Base-by-base conservation (phyloP, 1,284 basidiomycete genomes). In the Pseudozyma tsukubaensis region DNA sequence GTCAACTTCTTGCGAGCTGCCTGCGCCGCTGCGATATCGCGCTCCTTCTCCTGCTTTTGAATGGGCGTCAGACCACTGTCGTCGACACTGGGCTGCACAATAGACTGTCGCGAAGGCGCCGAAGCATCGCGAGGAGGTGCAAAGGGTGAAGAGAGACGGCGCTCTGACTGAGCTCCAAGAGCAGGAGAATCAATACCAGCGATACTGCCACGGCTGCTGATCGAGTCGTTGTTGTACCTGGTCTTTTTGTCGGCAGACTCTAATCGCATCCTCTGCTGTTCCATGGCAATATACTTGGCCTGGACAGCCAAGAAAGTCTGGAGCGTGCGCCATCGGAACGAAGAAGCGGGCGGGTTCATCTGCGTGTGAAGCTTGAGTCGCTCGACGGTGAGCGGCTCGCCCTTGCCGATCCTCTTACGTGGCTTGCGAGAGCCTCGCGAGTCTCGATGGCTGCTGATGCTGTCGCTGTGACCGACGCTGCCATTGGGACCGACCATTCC, bases 301-400 rank as follows among this genome's bases (percentile, higher is more conserved):
- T 88, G 88, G 18, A 87, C 85, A 1, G 84, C 84, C 35, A 89
- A 85, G 77, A 86, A 89, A 4, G 75, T 82, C 71, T 88, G 87
- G 14, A 88, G 82, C 14, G 86, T 86, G 37, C 86, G 84, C 84
- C 86, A 88, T 12, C 88, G 86, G 72, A 87, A 86, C 1, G 86
- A 85, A 4, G 87, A 87, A 0, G 88, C 87, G 3, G 87, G 86
- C 4, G 86, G 86, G 73, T 87, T 88, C 86, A 96, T 90, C 60
- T 89, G 91, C 56, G 93, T 88, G 91, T 94, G 94, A 34, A 94
- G 85, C 85, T 92, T 94, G 77, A 99, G 86, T 81, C 82, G 80
- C n/a, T 81, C 78, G 1, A 77, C 76, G n/a, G 85, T 85, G 24
- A 87, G 74, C 7, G 79, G 68, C 36, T 86, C 81, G 24, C 85